A percentile compares a stretch with the other conserved stretches of the same genome.
These are phyloP conservation scores for Scheffersomyces segobiensis DNA, from an alignment of 1,139 yeast species.

Conservation along the genomic window DNA sequence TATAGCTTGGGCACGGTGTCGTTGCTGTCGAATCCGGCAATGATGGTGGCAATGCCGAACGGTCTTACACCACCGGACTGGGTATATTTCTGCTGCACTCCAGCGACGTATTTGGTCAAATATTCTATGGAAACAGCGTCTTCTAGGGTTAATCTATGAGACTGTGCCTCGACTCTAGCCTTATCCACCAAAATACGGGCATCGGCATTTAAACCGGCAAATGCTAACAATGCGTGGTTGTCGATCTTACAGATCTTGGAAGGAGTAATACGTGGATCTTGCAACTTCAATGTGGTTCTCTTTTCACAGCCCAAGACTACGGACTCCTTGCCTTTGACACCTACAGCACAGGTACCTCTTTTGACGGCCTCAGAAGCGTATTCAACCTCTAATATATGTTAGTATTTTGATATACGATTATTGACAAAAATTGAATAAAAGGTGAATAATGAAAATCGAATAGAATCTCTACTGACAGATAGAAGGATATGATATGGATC, in stretches of 20 bases:
- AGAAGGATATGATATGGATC: not conserved
- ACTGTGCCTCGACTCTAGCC: conserved; percentile 96
- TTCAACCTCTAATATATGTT: conserved; percentile 71
- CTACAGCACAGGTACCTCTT: conserved; percentile 97
- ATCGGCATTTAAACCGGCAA: conserved; percentile 98
- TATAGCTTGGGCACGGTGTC: conserved; percentile 80
- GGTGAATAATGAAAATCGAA: not conserved
- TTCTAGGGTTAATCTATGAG: conserved; percentile 90
- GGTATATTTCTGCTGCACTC: conserved; percentile 96
- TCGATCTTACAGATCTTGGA: conserved; percentile 91
- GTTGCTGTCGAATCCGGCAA: conserved; percentile 92
- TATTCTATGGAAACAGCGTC: conserved; percentile 93
- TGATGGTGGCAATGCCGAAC: conserved; percentile 89
- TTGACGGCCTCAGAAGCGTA: conserved; percentile 98
- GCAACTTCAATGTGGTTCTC: conserved; percentile 90
- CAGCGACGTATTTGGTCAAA: conserved; percentile 91
- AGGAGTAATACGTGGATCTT: conserved; percentile 95
- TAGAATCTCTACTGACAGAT: not conserved
- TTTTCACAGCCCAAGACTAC: conserved; percentile 97
- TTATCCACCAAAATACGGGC: conserved; percentile 92
- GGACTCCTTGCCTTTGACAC: conserved; percentile 84
- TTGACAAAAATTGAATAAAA: too few species aligned
- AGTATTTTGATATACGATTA: conserved; percentile 16
- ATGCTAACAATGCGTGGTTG: conserved; percentile 86
- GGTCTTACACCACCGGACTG: conserved; percentile 98